phyloP scores from a whole-genome alignment of 2,329 filamentous ascomycete species.

The Trichoderma koningiopsis region DNA sequence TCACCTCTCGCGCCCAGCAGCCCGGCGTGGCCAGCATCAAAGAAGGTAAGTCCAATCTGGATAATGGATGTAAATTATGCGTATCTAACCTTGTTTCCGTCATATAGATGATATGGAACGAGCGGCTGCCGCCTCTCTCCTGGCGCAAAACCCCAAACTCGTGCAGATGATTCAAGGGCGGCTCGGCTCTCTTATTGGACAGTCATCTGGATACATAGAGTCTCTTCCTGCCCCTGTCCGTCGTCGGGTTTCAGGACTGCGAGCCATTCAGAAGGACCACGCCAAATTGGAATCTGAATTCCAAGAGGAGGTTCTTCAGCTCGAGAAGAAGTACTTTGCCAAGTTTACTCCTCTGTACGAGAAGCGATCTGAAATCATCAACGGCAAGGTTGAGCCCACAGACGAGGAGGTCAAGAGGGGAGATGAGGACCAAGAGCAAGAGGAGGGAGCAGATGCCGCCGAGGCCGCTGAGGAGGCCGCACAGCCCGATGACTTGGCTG shows the following conservation, averaged over 20 bases:
- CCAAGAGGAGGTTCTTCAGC: slow-evolving; percentile 94
- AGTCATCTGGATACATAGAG: slow-evolving; percentile 97
- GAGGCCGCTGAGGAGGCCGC: slow-evolving; percentile 60
- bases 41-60: slow-evolving; percentile 70
- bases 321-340: slow-evolving; percentile 99
- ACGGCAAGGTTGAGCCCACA: slow-evolving; percentile 81
- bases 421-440: slow-evolving; percentile 73
- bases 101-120: slow-evolving; percentile 83
- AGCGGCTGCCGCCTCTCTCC: slow-evolving; percentile 83
- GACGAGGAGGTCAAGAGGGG: slow-evolving; percentile 85
- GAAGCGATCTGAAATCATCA: slow-evolving; percentile 91
- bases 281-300: slow-evolving; percentile 98
- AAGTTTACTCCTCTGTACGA: slow-evolving; percentile 98
- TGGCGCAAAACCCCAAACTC: slow-evolving; percentile 92
- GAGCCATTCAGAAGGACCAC: slow-evolving; percentile 98
- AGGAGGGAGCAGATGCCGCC: slow-evolving; percentile 71
- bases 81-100: slow-evolving; percentile 29
- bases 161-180: slow-evolving; percentile 98
- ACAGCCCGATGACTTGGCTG: slow-evolving; percentile 58
- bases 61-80: not conserved
- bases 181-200: slow-evolving; percentile 87
- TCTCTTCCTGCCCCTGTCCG: slow-evolving; percentile 87
- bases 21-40: slow-evolving; percentile 93
- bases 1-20: slow-evolving; percentile 95
- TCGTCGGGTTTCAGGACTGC: slow-evolving; percentile 90